Evolutionary conservation across 139 green algal genomes (phyloP).

Genomic region (Edaphochlamys debaryana): DNA sequence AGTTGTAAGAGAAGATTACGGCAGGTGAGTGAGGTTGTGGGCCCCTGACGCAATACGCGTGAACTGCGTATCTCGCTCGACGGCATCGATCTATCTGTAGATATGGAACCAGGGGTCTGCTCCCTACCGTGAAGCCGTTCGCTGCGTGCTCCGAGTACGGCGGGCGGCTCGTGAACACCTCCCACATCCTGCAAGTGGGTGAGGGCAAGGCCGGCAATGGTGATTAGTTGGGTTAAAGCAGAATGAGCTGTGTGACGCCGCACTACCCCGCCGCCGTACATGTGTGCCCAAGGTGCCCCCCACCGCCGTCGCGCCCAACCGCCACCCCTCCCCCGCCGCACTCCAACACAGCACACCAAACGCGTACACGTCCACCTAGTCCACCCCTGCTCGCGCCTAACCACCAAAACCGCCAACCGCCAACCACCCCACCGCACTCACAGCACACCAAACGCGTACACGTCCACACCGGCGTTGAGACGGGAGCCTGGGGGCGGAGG

Average conservation of each 20-base stretch:
- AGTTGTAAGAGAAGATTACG: background rate
- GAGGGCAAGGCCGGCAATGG: background rate
- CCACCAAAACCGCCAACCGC: too few species aligned
- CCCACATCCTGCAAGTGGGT: background rate
- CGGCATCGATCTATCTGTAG: too few species aligned
- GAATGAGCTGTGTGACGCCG: too few species aligned
- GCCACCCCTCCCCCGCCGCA: too few species aligned
- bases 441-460: conserved; percentile 41
- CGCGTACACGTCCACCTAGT: conserved; percentile 44
- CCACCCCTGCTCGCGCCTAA: too few species aligned
- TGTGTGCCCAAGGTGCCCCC: too few species aligned
- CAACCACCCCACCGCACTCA: too few species aligned
- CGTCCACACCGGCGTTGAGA: conserved; percentile 35
- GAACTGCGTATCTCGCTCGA: too few species aligned
- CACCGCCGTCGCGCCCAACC: too few species aligned
- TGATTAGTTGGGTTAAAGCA: background rate
- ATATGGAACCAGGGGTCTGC: too few species aligned
- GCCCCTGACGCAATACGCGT: background rate
- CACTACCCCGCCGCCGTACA: too few species aligned
- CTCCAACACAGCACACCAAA: conserved; percentile 19
- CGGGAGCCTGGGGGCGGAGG: too few species aligned
- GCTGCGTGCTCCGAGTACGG: conserved; percentile 21
- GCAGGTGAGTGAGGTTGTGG: background rate
- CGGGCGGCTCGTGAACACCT: conserved; percentile 24
- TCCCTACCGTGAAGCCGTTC: conserved; percentile 27